Percentiles rank a stretch among this genome's conserved stretches.
Evolutionary conservation across 495 filamentous ascomycete species (phyloP).

Genomic region (Neurospora pannonica): DNA sequence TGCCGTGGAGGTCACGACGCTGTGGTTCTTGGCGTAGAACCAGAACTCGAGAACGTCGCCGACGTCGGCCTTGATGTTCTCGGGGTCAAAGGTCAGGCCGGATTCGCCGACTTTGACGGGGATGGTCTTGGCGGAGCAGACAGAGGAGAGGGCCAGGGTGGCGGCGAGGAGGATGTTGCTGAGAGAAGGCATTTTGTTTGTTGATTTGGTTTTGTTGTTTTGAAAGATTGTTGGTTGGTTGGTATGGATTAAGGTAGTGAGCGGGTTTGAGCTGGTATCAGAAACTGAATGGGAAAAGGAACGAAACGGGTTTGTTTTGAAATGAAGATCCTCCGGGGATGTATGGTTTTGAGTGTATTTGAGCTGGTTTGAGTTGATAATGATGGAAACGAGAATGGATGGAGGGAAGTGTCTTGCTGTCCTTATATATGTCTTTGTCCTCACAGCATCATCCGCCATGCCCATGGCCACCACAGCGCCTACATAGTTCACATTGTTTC

Average conservation of each 20-base stretch:
- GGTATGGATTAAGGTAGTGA: background rate
- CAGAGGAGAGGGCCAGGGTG: constrained; percentile 11
- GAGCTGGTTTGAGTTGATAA: background rate
- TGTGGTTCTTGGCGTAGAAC: constrained; percentile 43
- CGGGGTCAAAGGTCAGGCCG: constrained; percentile 23
- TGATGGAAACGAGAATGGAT: background rate
- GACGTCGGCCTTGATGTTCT: constrained; percentile 23
- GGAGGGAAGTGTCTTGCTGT: background rate
- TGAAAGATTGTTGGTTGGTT: background rate
- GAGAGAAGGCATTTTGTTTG: constrained; percentile 4
- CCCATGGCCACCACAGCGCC: background rate
- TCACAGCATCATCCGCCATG: background rate
- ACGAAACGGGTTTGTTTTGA: background rate
- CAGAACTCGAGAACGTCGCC: constrained; percentile 47
- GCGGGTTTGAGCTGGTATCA: background rate
- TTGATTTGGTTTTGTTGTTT: background rate
- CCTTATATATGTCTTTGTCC: background rate
- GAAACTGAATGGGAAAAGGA: background rate
- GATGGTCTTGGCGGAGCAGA: constrained; percentile 11
- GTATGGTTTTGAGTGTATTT: background rate
- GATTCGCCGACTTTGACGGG: constrained; percentile 17
- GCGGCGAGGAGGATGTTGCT: constrained; percentile 8
- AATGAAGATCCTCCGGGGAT: background rate
- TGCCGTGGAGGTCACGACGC: constrained; percentile 39
- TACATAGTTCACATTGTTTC: background rate